Percentiles rank a stretch among this genome's conserved stretches.
phyloP scores from a whole-genome alignment of 2,329 filamentous ascomycete species.

The Amauroascus niger region DNA sequence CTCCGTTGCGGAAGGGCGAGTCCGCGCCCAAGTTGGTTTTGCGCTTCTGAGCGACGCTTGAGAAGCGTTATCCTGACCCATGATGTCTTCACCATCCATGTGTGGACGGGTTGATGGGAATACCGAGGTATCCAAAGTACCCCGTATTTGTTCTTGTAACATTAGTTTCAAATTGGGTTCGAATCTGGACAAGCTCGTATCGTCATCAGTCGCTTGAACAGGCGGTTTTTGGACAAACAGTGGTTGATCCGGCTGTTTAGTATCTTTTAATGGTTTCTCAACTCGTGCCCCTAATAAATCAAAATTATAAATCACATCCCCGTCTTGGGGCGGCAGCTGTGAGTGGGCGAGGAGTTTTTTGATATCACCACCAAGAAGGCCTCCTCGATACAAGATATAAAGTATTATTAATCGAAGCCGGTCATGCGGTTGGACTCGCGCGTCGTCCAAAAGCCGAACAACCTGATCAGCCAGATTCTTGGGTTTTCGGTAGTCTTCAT shows the following conservation, averaged over 20 bases:
- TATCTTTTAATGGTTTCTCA: slow-evolving; percentile 65
- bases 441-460: slow-evolving; percentile 79
- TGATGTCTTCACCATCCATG: slow-evolving; percentile 37
- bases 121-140: slow-evolving; percentile 53
- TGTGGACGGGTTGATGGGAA: slow-evolving; percentile 69
- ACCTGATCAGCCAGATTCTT: slow-evolving; percentile 82
- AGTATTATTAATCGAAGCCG: slow-evolving; percentile 75
- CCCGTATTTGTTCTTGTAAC: slow-evolving; percentile 62
- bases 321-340: slow-evolving; percentile 63
- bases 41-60: slow-evolving; percentile 76
- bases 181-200: slow-evolving; percentile 78
- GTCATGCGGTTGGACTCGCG: slow-evolving; percentile 60
- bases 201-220: slow-evolving; percentile 52
- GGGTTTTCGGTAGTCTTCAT: slow-evolving; percentile 84
- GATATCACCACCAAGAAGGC: slow-evolving; percentile 73
- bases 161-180: slow-evolving; percentile 73
- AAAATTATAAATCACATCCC: slow-evolving; percentile 61
- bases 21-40: slow-evolving; percentile 90
- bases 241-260: slow-evolving; percentile 53
- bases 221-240: slow-evolving; percentile 61
- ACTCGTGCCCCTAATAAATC: slow-evolving; percentile 70
- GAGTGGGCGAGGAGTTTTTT: slow-evolving; percentile 76
- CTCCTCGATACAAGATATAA: slow-evolving; percentile 78
- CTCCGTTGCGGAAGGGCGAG: slow-evolving; percentile 62
- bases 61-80: slow-evolving; percentile 43